Evolutionary conservation across 257 asterid species (phyloP), one percentile per base, ranked within the genome.

Genomic region (Gentiana straminea): DNA sequence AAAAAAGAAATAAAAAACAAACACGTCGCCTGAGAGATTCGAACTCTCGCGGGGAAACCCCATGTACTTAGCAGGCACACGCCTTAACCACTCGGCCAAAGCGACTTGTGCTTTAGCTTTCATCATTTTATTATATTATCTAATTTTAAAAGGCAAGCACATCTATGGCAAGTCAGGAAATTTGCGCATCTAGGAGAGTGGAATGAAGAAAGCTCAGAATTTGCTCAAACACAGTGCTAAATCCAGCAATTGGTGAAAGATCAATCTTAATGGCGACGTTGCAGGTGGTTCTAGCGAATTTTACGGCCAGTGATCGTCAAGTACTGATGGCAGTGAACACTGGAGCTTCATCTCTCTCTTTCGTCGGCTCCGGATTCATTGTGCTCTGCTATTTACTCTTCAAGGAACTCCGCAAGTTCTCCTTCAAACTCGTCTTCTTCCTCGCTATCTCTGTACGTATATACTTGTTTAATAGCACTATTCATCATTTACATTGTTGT

Each of bases 21-120:
- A 24, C 24, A n/a, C 90, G 94, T 81, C 90, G 94, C 95, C 95
- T 86, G 95, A 81, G 95, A 86, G 95, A 83, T 81, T 86, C 95
- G 91, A 86, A 79, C 95, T 89, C 97, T 86, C 92, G 95, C 97
- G 95, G 97, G 92, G 89, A 83, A 76, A 81, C 94, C 94, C 94
- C 95, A 89, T 81, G 94, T 89, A 86, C 69, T 72, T 76, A 72
- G 78, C 78, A 72, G 81, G 81, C 79, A 76, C 79, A 76, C 78
- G 78, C 78, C 81, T 76, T 76, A 76, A 76, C 78, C 81, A 76
- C 81, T 72, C 81, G 78, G 78, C 73, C 78, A 76, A 76, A 72
- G 81, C 78, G 81, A 71, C 81, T 8, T 4, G 1, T 51, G 8
- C 8, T 4, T 39, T 39, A 24, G 24, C 24, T 24, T 0, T 24